phyloP scores from a whole-genome alignment of 306 rosid species.

The Rubus parviflorus region DNA sequence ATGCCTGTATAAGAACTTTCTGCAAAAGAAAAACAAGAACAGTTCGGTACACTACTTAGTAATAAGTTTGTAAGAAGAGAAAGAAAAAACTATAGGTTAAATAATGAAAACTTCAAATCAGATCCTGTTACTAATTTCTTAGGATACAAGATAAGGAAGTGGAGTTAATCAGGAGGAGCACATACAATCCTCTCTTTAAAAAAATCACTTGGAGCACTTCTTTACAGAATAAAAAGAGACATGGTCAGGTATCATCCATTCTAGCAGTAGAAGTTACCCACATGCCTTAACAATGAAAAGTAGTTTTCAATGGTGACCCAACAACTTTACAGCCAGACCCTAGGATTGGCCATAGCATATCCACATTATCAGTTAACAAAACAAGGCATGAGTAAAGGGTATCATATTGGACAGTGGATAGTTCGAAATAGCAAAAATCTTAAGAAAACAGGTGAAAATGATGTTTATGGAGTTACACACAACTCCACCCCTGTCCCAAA shows the following conservation, averaged over 20 bases:
- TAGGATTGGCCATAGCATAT: neutral
- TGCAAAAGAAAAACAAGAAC: slow-evolving; percentile 35
- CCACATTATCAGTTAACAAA: neutral
- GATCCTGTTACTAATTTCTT: neutral
- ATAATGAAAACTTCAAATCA: neutral
- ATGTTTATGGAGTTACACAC: neutral
- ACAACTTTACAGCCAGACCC: neutral
- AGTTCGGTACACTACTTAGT: slow-evolving; percentile 1
- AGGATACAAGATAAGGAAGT: neutral
- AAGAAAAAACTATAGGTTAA: neutral
- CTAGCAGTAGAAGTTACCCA: neutral
- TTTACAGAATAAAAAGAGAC: neutral
- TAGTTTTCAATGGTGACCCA: neutral
- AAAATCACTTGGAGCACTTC: neutral
- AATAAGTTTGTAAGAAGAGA: neutral
- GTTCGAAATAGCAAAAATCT: neutral
- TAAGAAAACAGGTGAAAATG: neutral
- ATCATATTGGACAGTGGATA: neutral
- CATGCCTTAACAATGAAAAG: neutral
- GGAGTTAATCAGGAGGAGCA: neutral
- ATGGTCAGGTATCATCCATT: neutral
- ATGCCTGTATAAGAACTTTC: slow-evolving; percentile 49
- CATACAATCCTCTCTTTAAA: neutral
- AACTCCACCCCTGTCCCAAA: no score
- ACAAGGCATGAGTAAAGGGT: neutral